Evolutionary conservation across 2,329 filamentous ascomycete species (phyloP).

Genomic region (Alternaria longipes): DNA sequence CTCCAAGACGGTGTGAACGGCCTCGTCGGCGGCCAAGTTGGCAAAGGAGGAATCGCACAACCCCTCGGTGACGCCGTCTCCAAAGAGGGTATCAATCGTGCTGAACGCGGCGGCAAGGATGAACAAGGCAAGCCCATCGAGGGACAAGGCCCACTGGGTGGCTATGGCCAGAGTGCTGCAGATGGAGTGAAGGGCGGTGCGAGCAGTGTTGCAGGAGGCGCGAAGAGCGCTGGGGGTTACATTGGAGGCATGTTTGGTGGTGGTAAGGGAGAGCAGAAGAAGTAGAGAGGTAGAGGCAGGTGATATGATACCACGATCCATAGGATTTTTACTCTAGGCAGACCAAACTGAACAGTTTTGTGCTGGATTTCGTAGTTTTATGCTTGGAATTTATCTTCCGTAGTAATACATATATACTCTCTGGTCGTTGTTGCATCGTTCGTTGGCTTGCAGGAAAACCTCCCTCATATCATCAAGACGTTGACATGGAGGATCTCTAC

Average conservation of each 20-base stretch:
- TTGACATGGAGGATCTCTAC: not conserved
- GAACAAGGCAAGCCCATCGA: conserved; percentile 62
- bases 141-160: conserved; percentile 46
- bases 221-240: conserved; percentile 40
- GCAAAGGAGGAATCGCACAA: conserved; percentile 72
- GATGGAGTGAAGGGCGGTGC: conserved; percentile 46
- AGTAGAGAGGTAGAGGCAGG: conserved; percentile 11
- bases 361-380: not conserved
- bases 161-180: conserved; percentile 40
- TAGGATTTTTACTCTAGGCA: not conserved
- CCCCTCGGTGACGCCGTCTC: conserved; percentile 70
- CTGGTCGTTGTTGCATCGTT: no score
- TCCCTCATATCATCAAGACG: not conserved
- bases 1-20: conserved; percentile 73
- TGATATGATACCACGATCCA: conserved; percentile 8
- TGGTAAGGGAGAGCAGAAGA: conserved; percentile 30
- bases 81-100: conserved; percentile 72
- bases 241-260: conserved; percentile 35
- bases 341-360: not conserved
- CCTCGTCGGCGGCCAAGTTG: conserved; percentile 70
- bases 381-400: not conserved
- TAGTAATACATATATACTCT: not conserved
- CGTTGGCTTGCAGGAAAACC: not conserved
- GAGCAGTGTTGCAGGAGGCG: conserved; percentile 31
- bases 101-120: conserved; percentile 71